Base-by-base conservation (phyloP, 2,329 filamentous ascomycete genomes). In the Colletotrichum falcatum region DNA sequence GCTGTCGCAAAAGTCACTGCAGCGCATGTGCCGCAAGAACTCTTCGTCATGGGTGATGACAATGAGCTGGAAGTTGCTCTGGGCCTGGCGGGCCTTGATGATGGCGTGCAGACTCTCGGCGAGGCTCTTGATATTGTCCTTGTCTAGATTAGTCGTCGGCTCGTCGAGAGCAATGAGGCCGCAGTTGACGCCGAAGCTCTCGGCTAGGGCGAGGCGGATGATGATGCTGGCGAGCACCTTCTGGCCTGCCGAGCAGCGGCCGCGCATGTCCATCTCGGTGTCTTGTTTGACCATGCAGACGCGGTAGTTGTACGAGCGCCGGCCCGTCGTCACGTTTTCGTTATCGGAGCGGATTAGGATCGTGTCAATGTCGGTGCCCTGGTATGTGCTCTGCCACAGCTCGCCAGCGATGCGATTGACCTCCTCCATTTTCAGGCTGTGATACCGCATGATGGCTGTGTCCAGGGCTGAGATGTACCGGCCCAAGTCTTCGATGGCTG, bases 21-120 rank as follows among this genome's bases (percentile, higher is more conserved):
- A 97, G 75, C 94, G 91, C 96, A 99, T 99, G 77, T 94, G 90
- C 65, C 92, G 88, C 78, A 99, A 79, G 77, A 99, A 99, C 77
- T 97, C 94, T 83, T 98, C 97, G 82, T 99, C 96, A 85, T 99
- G 96, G 5, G 96, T 99, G 80, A 99, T 99, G 77, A 99, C 94
- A 78, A 99, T 96, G 66, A 99, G 89, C 84, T 99, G 97, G 81
- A 99, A 98, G 80, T 99, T 99, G 66, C 90, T 89, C 86, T 99
- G 96, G 72, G 91, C 89, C 79, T 92, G 90, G 9, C 97, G 90
- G 20, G 91, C 84, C 76, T 92, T 88, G 82, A 99, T 98, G 77
- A 99, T 97, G 76, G 91, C 89, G 77, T 96, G 92, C 76, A 99
- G 83, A 56, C 92, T 94, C 79, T 92, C 88, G 11, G 96, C 96